phyloP scores from a whole-genome alignment of 2,329 filamentous ascomycete genomes.

The Fusarium sp. region DNA sequence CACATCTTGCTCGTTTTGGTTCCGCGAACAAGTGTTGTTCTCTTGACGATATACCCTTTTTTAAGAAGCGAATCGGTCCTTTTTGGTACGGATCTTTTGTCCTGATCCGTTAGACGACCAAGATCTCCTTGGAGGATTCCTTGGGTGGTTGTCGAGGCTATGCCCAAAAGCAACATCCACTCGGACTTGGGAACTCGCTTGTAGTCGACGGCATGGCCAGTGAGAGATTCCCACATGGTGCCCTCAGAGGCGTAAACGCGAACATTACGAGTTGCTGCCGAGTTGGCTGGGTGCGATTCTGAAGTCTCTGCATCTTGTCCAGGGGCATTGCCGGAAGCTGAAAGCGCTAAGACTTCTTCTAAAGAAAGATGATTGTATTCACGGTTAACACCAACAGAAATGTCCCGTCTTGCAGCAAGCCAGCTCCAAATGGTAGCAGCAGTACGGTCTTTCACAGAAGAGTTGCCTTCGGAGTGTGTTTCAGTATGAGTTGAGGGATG shows the following conservation, averaged over 20 bases:
- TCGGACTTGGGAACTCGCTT: conserved; percentile 68
- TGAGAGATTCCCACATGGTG: conserved; percentile 68
- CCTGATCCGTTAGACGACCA: conserved; percentile 67
- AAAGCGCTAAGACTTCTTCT: conserved; percentile 45
- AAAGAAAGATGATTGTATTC: conserved; percentile 55
- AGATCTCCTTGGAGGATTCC: conserved; percentile 72
- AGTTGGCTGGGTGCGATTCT: not conserved
- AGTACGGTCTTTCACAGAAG: conserved; percentile 42
- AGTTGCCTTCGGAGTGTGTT: conserved; percentile 20
- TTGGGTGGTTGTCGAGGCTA: conserved; percentile 63
- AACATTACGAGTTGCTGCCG: conserved; percentile 14
- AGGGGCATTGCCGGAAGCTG: conserved; percentile 8
- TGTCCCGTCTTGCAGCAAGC: conserved; percentile 50
- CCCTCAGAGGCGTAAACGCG: conserved; percentile 64
- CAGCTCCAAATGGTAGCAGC: conserved; percentile 52
- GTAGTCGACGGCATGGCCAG: conserved; percentile 68
- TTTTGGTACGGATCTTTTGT: conserved; percentile 72
- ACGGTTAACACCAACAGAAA: conserved; percentile 51
- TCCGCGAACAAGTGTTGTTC: conserved; percentile 66
- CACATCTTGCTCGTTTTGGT: conserved; percentile 73
- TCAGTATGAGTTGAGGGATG: conserved; percentile 38
- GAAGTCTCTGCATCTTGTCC: conserved; percentile 10
- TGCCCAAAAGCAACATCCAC: conserved; percentile 68
- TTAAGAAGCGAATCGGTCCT: conserved; percentile 68
- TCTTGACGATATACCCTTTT: conserved; percentile 72